Conservation (phyloP, 2,329 filamentous ascomycete genomes). For the Pyrenophora teres region DNA sequence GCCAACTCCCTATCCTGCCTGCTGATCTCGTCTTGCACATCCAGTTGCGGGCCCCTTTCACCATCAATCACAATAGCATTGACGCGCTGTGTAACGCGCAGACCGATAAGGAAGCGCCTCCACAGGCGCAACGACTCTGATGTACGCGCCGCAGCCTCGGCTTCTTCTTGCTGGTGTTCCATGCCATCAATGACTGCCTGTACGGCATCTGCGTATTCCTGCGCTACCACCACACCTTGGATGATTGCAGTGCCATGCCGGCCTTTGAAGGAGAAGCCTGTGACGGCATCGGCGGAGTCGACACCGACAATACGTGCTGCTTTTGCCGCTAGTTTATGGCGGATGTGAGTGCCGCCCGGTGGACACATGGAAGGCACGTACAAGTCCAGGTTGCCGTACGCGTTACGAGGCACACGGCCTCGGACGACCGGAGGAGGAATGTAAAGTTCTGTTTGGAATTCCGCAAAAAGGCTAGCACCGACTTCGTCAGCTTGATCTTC, state of each 20-base stretch:
- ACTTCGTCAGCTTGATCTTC: conserved; percentile 49
- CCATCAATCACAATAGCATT: conserved; percentile 56
- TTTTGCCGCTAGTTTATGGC: conserved; percentile 63
- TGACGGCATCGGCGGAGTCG: conserved; percentile 88
- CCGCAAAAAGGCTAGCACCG: conserved; percentile 61
- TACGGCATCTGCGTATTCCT: conserved; percentile 73
- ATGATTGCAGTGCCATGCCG: conserved; percentile 84
- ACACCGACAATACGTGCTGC: conserved; percentile 78
- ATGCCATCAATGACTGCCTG: conserved; percentile 70
- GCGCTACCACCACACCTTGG: conserved; percentile 75
- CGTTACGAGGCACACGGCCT: conserved; percentile 69
- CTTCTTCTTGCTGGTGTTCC: conserved; percentile 66
- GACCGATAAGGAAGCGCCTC: conserved; percentile 63
- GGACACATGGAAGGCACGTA: conserved; percentile 69
- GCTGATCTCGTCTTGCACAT: conserved; percentile 41
- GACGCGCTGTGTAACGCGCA: conserved; percentile 74
- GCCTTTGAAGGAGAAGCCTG: conserved; percentile 86
- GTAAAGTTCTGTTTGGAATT: conserved; percentile 71
- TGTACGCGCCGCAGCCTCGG: conserved; percentile 62
- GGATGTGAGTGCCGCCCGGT: conserved; percentile 62
- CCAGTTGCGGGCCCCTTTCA: conserved; percentile 30
- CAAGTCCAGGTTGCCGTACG: conserved; percentile 66
- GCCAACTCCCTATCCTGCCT: conserved; percentile 33
- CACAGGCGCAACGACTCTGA: conserved; percentile 60
- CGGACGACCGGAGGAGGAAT: conserved; percentile 73